phyloP scores from a whole-genome alignment of 306 rosid genomes.

The Sicyos baderoa region DNA sequence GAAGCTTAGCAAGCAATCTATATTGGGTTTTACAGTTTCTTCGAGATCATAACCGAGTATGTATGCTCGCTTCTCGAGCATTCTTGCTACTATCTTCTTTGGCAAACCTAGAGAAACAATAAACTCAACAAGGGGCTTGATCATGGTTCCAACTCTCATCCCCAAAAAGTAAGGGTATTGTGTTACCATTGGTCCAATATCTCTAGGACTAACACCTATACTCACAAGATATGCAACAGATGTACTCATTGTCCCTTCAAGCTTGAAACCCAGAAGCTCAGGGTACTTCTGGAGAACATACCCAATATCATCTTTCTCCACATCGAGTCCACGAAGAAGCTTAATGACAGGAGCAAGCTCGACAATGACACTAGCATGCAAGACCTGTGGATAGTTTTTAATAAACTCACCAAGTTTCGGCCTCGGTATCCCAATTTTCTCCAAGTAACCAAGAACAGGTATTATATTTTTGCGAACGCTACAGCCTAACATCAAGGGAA shows the following conservation, averaged over 20 bases:
- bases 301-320: slow-evolving; percentile 76
- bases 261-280: slow-evolving; percentile 86
- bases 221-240: slow-evolving; percentile 92
- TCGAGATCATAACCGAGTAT: slow-evolving; percentile 68
- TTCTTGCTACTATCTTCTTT: slow-evolving; percentile 63
- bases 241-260: slow-evolving; percentile 96
- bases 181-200: slow-evolving; percentile 87
- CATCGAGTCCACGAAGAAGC: slow-evolving; percentile 86
- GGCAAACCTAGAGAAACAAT: slow-evolving; percentile 64
- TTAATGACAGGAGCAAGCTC: slow-evolving; percentile 87
- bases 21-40: slow-evolving; percentile 75
- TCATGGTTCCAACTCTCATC: slow-evolving; percentile 88
- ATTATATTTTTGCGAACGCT: slow-evolving; percentile 76
- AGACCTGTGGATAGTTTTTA: slow-evolving; percentile 70
- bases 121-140: slow-evolving; percentile 70
- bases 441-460: slow-evolving; percentile 79
- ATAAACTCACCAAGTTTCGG: slow-evolving; percentile 65
- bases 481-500: slow-evolving; percentile 75
- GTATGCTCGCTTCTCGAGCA: slow-evolving; percentile 85
- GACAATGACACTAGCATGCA: slow-evolving; percentile 88
- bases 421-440: slow-evolving; percentile 76
- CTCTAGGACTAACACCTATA: slow-evolving; percentile 79
- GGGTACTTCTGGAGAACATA: slow-evolving; percentile 82
- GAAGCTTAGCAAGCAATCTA: slow-evolving; percentile 71
- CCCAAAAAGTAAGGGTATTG: slow-evolving; percentile 83